Percentiles rank a stretch among this genome's conserved stretches.
These are phyloP conservation scores for Rubus idaeus DNA, from an alignment of 306 rosid genomes.

Conservation along the genomic window DNA sequence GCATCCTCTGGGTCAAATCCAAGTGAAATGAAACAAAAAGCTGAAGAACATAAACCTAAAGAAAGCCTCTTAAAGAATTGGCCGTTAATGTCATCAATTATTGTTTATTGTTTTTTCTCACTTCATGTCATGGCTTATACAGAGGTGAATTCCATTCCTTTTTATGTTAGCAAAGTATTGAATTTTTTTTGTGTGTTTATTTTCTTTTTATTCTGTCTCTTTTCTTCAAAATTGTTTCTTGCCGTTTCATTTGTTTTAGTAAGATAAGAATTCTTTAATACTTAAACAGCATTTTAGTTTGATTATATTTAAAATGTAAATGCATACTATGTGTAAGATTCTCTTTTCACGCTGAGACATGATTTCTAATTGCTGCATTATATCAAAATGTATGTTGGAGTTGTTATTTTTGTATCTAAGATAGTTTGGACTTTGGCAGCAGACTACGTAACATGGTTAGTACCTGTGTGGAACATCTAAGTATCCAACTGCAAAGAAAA, in stretches of 20 bases:
- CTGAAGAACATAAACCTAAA: conserved; percentile 6
- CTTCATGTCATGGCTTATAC: conserved; percentile 82
- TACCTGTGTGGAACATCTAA: no score
- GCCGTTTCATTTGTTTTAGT: not conserved
- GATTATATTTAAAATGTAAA: not conserved
- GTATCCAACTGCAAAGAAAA: not conserved
- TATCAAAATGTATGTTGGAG: not conserved
- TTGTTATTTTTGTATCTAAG: not conserved
- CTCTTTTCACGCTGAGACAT: not conserved
- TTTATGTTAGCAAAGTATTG: not conserved
- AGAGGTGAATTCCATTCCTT: conserved; percentile 48
- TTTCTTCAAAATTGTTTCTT: not conserved
- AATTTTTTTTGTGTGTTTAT: not conserved
- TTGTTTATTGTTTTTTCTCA: conserved; percentile 57
- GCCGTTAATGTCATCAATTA: conserved; percentile 83
- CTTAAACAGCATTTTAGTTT: not conserved
- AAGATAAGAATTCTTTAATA: not conserved
- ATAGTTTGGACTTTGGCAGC: not conserved
- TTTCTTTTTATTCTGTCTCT: not conserved
- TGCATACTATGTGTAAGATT: not conserved
- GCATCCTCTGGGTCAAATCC: conserved; percentile 27
- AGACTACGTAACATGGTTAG: not conserved
- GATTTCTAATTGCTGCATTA: not conserved
- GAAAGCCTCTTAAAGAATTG: conserved; percentile 68
- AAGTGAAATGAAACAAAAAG: conserved; percentile 18